Evolutionary conservation across 768 basidiomycete genomes (phyloP), one percentile per base, ranked within the genome.

Genomic region (Podaxis mareebaensis): DNA sequence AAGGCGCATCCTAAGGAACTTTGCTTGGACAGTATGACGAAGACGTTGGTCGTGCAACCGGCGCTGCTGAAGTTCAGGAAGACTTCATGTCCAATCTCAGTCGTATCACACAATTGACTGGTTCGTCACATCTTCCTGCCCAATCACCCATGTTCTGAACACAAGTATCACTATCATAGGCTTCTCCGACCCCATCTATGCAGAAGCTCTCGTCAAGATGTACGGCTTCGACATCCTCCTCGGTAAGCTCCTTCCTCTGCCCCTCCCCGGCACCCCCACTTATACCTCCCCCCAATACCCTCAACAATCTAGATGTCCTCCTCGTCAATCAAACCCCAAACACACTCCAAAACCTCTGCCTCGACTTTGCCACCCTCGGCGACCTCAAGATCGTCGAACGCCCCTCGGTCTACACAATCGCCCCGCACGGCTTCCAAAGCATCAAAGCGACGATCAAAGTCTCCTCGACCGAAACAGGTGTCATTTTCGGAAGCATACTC

Each of bases 381-480:
- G 97, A 99, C 71, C 83, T 99, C 58, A 98, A 98, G 74, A 89
- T 99, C 12, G 94, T 99, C 22, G 97, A 99, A 73, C 85, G 95
- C n/a, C 96, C 97, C 2, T 81, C 92, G 1, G 90, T 95, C 6
- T 93, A 96, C 70, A 98, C 96, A 0, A 85, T 99, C 44, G 96
- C 88, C 1, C 97, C 96, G 0, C 94, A 99, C 70, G 92, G 93
- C 20, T 99, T 99, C 91, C 96, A 97, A 77, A 95, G 90, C 72
- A 95, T 99, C 79, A 98, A 98, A 74, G 95, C 96, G 17, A 98
- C 97, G 1, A 96, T 99, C 79, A 99, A 99, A 80, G 92, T 96
- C 1, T 96, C 96, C 0, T 97, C 95, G 22, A 99, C 97, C 0
- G 97, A 99, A 76, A 99, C 97, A 1, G 97, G 96, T 48, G 96